A percentile compares a stretch with the other conserved stretches of the same genome.
phyloP scores from a whole-genome alignment of 225 moss, liverwort and hornwort genomes.

The Sphagnum tenellum region DNA sequence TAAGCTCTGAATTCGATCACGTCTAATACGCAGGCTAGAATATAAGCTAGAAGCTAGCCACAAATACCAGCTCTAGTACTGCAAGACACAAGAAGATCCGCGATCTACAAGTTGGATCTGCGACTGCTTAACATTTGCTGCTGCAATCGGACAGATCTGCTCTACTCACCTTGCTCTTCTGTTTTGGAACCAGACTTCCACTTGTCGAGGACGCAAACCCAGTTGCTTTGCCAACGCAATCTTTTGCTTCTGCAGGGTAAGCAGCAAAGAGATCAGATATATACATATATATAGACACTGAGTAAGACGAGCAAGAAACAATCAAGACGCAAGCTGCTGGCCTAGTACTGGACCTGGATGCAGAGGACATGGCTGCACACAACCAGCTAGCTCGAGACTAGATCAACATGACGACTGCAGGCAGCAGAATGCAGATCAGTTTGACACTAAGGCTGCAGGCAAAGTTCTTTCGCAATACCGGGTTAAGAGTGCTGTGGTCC shows the following conservation, averaged over 20 bases:
- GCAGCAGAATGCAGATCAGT: too few relatives aligned
- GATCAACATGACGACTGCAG: not conserved
- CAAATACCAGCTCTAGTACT: not conserved
- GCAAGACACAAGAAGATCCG: not conserved
- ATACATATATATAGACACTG: too few relatives aligned
- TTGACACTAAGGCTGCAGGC: too few relatives aligned
- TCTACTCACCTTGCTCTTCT: slow-evolving; percentile 61
- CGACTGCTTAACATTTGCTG: too few relatives aligned
- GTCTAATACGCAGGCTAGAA: not conserved
- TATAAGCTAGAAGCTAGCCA: not conserved
- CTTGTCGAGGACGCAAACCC: slow-evolving; percentile 74
- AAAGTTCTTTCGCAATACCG: slow-evolving; percentile 15
- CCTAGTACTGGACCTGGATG: not conserved
- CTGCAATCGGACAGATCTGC: not conserved
- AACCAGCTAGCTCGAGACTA: not conserved
- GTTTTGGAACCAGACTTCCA: slow-evolving; percentile 99
- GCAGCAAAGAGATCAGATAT: slow-evolving; percentile 2
- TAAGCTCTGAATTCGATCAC: not conserved
- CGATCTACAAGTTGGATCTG: not conserved
- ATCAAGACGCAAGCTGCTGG: too few relatives aligned
- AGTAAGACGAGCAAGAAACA: not conserved
- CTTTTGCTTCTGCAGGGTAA: slow-evolving; percentile 68
- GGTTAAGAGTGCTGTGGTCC: slow-evolving; percentile 91
- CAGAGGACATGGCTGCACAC: not conserved
- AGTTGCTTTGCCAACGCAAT: slow-evolving; percentile 90